Conservation (phyloP, 2,329 filamentous ascomycete genomes). For the Trichophyton verrucosum region DNA sequence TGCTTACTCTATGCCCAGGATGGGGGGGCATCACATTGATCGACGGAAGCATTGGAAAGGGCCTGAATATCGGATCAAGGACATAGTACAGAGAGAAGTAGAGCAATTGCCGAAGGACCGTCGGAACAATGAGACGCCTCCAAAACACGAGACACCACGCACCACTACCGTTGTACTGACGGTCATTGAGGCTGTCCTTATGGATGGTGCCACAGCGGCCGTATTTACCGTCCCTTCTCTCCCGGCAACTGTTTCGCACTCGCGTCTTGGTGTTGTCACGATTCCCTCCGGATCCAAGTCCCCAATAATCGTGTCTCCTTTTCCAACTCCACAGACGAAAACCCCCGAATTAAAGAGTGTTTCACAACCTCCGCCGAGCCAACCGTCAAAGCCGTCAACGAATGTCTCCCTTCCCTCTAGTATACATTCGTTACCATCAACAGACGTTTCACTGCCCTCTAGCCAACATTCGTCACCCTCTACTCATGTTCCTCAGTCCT, state of each 20-base stretch:
- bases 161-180: conserved; percentile 15
- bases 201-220: conserved; percentile 16
- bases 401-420: neutral
- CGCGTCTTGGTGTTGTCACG: conserved; percentile 15
- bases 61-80: neutral
- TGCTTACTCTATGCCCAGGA: neutral
- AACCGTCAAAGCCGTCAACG: neutral
- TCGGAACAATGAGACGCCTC: neutral
- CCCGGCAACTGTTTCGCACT: conserved; percentile 17
- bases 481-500: neutral
- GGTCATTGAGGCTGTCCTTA: conserved; percentile 15
- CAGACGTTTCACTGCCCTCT: neutral
- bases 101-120: neutral
- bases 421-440: neutral
- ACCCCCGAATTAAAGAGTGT: neutral
- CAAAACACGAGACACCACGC: neutral
- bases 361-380: neutral
- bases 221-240: conserved; percentile 17
- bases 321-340: conserved; percentile 4
- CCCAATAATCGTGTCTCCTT: conserved; percentile 8
- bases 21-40: neutral
- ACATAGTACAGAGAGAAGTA: neutral
- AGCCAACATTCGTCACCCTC: neutral
- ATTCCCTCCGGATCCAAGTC: conserved; percentile 15
- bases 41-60: neutral